Conservation (phyloP, 495 filamentous ascomycete species). For the Friedmanniomyces simplex region DNA sequence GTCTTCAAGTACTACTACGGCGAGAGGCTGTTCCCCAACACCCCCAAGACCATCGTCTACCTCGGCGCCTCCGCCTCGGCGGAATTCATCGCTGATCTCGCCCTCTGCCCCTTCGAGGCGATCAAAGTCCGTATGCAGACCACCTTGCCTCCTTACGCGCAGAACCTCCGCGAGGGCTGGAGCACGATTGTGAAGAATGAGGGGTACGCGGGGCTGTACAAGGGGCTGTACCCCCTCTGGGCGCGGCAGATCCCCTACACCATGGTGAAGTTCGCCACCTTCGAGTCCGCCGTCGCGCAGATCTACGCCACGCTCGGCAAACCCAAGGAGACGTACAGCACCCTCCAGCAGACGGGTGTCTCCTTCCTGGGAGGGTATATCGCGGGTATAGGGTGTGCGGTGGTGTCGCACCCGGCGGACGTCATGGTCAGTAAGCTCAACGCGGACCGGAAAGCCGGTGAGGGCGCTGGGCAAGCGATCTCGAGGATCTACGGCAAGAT, state of each 20-base stretch:
- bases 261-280: constrained; percentile 68
- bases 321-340: constrained; percentile 53
- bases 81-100: constrained; percentile 60
- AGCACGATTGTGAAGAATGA: constrained; percentile 50
- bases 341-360: constrained; percentile 56
- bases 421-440: constrained; percentile 68
- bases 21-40: constrained; percentile 49
- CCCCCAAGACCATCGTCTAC: constrained; percentile 53
- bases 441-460: constrained; percentile 54
- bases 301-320: constrained; percentile 55
- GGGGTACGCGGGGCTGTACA: constrained; percentile 47
- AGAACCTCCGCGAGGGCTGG: constrained; percentile 51
- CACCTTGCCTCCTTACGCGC: constrained; percentile 54
- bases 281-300: constrained; percentile 54
- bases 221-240: constrained; percentile 61
- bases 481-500: constrained; percentile 62
- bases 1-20: constrained; percentile 66
- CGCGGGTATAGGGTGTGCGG: constrained; percentile 59
- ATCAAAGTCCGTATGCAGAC: constrained; percentile 70
- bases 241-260: constrained; percentile 64
- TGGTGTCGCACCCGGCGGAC: constrained; percentile 55
- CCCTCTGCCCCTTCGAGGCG: constrained; percentile 57
- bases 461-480: constrained; percentile 51
- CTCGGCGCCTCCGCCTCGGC: constrained; percentile 55
- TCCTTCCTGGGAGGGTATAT: constrained; percentile 63